Evolutionary conservation across 2,329 filamentous ascomycete genomes (phyloP), one percentile per base, ranked within the genome.

Genomic region (Penicillium sp.): DNA sequence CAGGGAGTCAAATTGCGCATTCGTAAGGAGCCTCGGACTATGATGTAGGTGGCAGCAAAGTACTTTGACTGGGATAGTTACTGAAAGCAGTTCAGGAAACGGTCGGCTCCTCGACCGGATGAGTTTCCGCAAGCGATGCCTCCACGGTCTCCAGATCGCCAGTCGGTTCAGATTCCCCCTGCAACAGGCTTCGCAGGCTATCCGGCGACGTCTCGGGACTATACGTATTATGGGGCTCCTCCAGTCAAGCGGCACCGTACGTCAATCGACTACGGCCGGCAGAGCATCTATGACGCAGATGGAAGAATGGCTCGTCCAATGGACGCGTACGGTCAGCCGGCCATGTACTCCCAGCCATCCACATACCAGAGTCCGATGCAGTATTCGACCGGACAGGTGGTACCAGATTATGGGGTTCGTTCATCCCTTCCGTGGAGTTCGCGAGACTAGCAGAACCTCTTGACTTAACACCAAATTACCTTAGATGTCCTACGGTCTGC

Each of bases 1-100:
- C 89, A 95, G 66, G 90, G 90, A 7, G 88, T 95, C 12, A 84
- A 89, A 44, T 74, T 95, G 28, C 80, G 89, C 45, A 78, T 95
- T 41, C 82, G 89, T 47, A 95, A 95, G 66, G 89, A 95, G 68
- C 86, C 88, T 39, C 79, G 88, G 49, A 79, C 79, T n/a, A 57
- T 72, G 50, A 63, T 72, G 71, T 72, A 53, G 62, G 68, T 67
- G 32, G 12, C 10, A 18, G 10, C 13, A 20, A 20, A 10, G 8
- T 37, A 3, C 8, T 23, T 31, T 7, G 24, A 23, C 23, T 23
- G 6, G 10, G n/a, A 24, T 29, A 8, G 37, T 39, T 20, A 42
- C 56, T 64, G 39, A 66, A 55, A 38, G 20, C n/a, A 23, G 12
- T 10, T 33, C 47, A 73, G 71, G 56, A 73, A 73, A 66, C 69